Evolutionary conservation across 352 stramenopile genomes (phyloP), one percentile per base, ranked within the genome.

Genomic region (Pythium periplocum): DNA sequence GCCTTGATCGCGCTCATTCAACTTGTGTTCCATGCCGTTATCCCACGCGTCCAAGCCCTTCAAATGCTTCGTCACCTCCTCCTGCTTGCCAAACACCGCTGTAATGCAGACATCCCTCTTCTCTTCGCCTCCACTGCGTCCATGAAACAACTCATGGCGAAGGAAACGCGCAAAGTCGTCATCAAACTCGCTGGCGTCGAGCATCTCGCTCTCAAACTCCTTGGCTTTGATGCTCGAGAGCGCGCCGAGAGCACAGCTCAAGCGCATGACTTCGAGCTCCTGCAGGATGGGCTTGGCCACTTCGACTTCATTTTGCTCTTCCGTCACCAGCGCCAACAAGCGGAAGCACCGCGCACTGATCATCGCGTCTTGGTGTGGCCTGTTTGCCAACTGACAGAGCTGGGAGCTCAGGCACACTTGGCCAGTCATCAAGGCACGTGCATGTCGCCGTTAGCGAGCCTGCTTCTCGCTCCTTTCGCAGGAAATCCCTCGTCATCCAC

Each of bases 221-320:
- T 74, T 75, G 3, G 53, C 35, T 31, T 66, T 79, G n/a, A 82
- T 61, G 1, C 51, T 66, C 4, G 68, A 62, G 17, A 89, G 44
- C 63, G 80, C 71, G 35, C 73, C 72, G 1, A 93, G 64, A 31
- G 60, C 64, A 36, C 62, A 75, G 51, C 82, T 74, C 49, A 93
- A 56, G 0, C 78, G 78, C 57, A 89, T 67, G 4, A 93, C 67
- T 26, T 91, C 83, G 34, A 79, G 32, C 42, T 93, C 83, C 4
- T 76, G 61, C 12, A 91, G 53, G 34, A 90, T 70, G 0, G 80
- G 70, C 45, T 93, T 90, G 30, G 88, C 52, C 4, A 90, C 68
- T 49, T 83, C 75, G 4, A 78, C 72, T 48, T 83, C 78, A 44
- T 89, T 86, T 37, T 93, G 80, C 4, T 72, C 61, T 35, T 86